Base-by-base conservation (phyloP, 2,329 filamentous ascomycete genomes). In the Microdochium bolleyi region DNA sequence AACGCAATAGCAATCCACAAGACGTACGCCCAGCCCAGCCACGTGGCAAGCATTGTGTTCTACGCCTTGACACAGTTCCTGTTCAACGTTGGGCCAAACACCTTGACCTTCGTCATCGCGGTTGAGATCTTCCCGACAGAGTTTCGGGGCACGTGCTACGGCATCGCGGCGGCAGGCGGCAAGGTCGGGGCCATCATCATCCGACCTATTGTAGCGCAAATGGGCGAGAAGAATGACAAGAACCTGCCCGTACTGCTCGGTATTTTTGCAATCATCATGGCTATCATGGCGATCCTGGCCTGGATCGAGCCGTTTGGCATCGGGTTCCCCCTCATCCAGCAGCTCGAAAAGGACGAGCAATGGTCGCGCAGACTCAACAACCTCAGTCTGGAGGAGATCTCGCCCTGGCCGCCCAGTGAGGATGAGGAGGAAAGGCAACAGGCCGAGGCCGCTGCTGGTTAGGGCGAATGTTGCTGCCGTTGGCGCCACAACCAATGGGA, bases 91-190 rank as follows among this genome's bases (percentile, higher is more conserved):
- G 76, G 80, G n/a, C 78, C 79, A 48, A 83, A 83, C 57, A 78
- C 77, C 1, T 71, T 82, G 10, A 83, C 79, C 1, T 83, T 84
- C 59, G 77, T 83, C 50, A 75, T 84, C 19, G 79, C 81, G 1
- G 80, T 78, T 49, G 81, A 84, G 59, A 76, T 82, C 41, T 85
- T 84, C 61, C 80, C 81, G 0, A 84, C 80, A 3, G 72, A 74
- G 54, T 83, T 82, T 58, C 76, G 82, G 34, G 80, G 74, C 51
- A 80, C 79, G 1, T 82, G 77, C 53, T 78, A 82, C 59, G 79
- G 79, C 32, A 78, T 83, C 54, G 79, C 79, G 0, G 79, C 79
- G 0, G 79, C 79, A 0, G 73, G 74, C 2, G 79, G 79, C 16
- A 83, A 83, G 58, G 62, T 78, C 1, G 79, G 79, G 27, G 77